phyloP scores from a whole-genome alignment of 495 filamentous ascomycete genomes.

The Aspergillus biplanus region DNA sequence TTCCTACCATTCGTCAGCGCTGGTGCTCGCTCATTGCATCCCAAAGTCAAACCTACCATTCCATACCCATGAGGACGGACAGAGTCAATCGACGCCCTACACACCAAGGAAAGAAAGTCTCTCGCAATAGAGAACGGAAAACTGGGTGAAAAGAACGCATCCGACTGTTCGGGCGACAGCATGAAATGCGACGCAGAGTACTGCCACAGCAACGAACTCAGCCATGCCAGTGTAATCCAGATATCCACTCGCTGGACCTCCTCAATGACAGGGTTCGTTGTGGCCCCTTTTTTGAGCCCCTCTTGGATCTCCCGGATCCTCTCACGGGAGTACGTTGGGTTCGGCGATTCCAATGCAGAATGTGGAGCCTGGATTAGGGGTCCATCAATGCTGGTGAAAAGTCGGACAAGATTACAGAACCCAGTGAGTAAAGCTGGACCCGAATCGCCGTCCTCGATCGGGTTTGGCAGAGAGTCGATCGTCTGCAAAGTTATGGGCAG shows the following conservation, averaged over 20 bases:
- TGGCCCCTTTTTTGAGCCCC: slow-evolving; percentile 12
- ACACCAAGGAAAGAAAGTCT: slow-evolving; percentile 15
- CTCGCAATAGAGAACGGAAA: slow-evolving; percentile 13
- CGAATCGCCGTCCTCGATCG: slow-evolving; percentile 10
- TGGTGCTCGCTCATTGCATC: background rate
- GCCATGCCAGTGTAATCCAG: slow-evolving; percentile 17
- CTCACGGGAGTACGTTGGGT: slow-evolving; percentile 13
- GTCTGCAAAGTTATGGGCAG: slow-evolving; percentile 19
- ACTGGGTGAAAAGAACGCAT: slow-evolving; percentile 11
- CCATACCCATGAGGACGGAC: slow-evolving; percentile 19
- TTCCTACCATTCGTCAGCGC: slow-evolving; percentile 5
- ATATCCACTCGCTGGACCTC: slow-evolving; percentile 20
- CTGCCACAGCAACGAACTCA: slow-evolving; percentile 19
- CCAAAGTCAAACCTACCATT: slow-evolving; percentile 12
- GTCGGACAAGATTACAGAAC: slow-evolving; percentile 15
- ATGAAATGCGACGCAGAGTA: slow-evolving; percentile 18
- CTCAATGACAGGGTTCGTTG: slow-evolving; percentile 14
- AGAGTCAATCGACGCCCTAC: slow-evolving; percentile 15
- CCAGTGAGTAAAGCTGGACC: slow-evolving; percentile 13
- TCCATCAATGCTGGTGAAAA: slow-evolving; percentile 19
- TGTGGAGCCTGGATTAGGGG: slow-evolving; percentile 13
- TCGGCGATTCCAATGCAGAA: background rate
- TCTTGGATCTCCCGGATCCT: slow-evolving; percentile 16
- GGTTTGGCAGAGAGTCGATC: slow-evolving; percentile 12
- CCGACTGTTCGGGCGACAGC: slow-evolving; percentile 11